Conservation (phyloP, 352 stramenopile genomes). For the Globisporangium alternatum region DNA sequence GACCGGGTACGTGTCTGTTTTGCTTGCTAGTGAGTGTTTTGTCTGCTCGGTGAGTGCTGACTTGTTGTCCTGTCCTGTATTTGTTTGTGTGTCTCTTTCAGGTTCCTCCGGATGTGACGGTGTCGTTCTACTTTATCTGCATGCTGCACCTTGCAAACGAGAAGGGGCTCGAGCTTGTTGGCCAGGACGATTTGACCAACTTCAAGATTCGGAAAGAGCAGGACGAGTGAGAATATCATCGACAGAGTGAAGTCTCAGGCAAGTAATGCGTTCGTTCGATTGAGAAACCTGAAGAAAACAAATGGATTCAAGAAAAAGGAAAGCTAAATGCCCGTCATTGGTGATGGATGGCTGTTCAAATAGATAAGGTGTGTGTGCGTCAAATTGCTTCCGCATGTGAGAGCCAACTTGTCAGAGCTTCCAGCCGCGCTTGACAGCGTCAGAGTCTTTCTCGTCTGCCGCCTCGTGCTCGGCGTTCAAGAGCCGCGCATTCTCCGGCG, state of each 20-base stretch:
- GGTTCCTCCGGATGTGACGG: conserved; percentile 92
- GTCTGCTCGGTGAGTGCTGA: not conserved
- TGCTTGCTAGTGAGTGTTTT: conserved; percentile 1
- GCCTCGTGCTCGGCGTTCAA: conserved; percentile 36
- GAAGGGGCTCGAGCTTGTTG: conserved; percentile 90
- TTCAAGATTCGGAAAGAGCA: conserved; percentile 66
- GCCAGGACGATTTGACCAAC: conserved; percentile 72
- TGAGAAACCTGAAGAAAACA: not conserved
- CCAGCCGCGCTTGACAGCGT: conserved; percentile 48
- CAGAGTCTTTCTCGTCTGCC: conserved; percentile 17
- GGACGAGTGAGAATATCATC: conserved; percentile 12
- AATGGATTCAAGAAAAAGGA: conserved; percentile 11
- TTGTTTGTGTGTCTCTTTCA: conserved; percentile 20
- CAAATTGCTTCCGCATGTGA: not conserved
- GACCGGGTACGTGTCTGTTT: conserved; percentile 43
- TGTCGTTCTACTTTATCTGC: conserved; percentile 99
- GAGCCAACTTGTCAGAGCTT: conserved; percentile 33
- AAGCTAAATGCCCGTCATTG: conserved; percentile 13
- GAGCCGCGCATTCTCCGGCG: conserved; percentile 42
- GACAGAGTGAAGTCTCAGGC: not conserved
- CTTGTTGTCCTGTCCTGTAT: conserved; percentile 8
- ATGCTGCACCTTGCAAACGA: conserved; percentile 99
- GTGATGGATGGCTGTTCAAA: conserved; percentile 13
- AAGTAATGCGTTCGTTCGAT: not conserved
- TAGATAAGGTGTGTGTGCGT: conserved; percentile 11